phyloP scores from a whole-genome alignment of 2,329 filamentous ascomycete species.

The Bipolaris sorokiniana region DNA sequence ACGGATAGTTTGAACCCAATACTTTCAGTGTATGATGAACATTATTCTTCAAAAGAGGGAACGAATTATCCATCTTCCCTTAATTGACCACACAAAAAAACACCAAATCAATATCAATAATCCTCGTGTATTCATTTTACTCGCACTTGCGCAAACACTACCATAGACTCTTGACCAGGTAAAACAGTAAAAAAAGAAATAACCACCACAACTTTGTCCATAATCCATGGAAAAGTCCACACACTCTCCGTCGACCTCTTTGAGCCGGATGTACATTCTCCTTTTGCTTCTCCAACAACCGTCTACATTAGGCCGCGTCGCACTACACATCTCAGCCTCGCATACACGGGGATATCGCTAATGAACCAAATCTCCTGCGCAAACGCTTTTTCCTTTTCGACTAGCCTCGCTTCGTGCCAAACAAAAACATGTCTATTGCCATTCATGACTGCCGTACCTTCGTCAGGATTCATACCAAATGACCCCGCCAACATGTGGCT shows the following conservation, averaged over 20 bases:
- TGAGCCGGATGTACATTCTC: background rate
- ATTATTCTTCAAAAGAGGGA: too few species aligned
- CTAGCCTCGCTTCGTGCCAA: conserved; percentile 2
- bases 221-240: too few species aligned
- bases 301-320: background rate
- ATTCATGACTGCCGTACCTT: conserved; percentile 33
- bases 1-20: too few species aligned
- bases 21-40: too few species aligned
- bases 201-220: too few species aligned
- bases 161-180: background rate
- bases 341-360: conserved; percentile 15
- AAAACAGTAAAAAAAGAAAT: background rate
- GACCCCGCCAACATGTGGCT: conserved; percentile 17
- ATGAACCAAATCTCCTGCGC: conserved; percentile 6
- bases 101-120: background rate
- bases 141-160: background rate
- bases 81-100: background rate
- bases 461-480: conserved; percentile 30
- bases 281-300: background rate
- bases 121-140: background rate
- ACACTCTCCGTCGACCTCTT: background rate
- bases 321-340: background rate
- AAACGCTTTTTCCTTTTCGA: conserved; percentile 2
- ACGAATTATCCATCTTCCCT: background rate
- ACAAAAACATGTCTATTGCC: conserved; percentile 12